Evolutionary conservation across 176 grass and related monocot species (phyloP).

Genomic region (Avena eriantha): DNA sequence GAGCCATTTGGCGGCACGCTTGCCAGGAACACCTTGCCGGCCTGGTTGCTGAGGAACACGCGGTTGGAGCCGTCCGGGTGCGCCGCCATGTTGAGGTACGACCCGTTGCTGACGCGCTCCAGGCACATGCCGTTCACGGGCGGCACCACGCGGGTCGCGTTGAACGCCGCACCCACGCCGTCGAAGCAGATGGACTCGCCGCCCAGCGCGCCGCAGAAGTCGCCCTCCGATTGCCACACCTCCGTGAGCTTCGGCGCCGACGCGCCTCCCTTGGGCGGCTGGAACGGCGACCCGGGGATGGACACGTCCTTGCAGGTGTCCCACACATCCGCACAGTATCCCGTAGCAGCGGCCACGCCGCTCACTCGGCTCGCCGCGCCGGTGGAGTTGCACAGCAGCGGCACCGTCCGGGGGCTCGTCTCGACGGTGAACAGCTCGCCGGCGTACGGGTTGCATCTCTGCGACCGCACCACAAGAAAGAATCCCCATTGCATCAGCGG

Average conservation of each 20-base stretch:
- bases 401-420: slow-evolving; percentile 52
- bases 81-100: slow-evolving; percentile 80
- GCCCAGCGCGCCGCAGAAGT: slow-evolving; percentile 68
- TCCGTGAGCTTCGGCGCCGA: slow-evolving; percentile 62
- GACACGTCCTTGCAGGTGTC: slow-evolving; percentile 72
- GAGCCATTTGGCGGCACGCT: slow-evolving; percentile 62
- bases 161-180: slow-evolving; percentile 61
- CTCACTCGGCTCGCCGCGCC: background rate
- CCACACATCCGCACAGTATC: slow-evolving; percentile 72
- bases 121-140: slow-evolving; percentile 78
- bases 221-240: slow-evolving; percentile 57
- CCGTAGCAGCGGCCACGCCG: background rate
- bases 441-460: slow-evolving; percentile 88
- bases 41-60: slow-evolving; percentile 66
- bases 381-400: slow-evolving; percentile 65
- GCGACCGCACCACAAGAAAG: background rate
- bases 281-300: slow-evolving; percentile 63
- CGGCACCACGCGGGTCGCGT: slow-evolving; percentile 10
- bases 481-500: background rate
- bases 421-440: slow-evolving; percentile 66
- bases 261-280: slow-evolving; percentile 32
- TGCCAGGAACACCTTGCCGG: slow-evolving; percentile 78
- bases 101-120: slow-evolving; percentile 75
- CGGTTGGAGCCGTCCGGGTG: slow-evolving; percentile 85
- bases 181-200: slow-evolving; percentile 62